A percentile compares a stretch with the other conserved stretches of the same genome.
These are phyloP conservation scores for Geotrichum armillariae DNA, from an alignment of 1,139 yeast species.

Conservation along the genomic window DNA sequence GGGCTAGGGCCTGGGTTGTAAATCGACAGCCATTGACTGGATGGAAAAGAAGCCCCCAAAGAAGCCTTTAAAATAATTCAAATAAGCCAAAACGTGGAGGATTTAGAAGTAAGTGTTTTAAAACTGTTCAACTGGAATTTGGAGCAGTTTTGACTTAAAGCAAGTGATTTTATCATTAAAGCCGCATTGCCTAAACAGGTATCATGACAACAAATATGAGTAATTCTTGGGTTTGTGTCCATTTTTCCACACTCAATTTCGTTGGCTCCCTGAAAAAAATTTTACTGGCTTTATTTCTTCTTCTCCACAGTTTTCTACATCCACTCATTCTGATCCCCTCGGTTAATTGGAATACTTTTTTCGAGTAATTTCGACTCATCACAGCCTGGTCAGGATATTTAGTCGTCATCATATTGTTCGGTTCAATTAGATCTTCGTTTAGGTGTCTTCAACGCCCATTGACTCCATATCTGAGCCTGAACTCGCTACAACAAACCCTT, in stretches of 20 bases:
- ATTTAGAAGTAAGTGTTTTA: no score
- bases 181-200: constrained; percentile 3
- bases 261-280: constrained; percentile 1
- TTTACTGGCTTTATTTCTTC: not conserved
- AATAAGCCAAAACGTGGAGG: no score
- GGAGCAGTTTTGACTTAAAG: no score
- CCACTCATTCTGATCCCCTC: constrained; percentile 6
- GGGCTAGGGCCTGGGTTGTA: not conserved
- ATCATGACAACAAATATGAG: constrained; percentile 4
- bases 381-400: constrained; percentile 2
- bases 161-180: no score
- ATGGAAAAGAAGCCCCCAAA: no score
- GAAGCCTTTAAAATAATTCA: not conserved
- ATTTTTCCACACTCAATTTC: no score
- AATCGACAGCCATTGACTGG: constrained; percentile 1
- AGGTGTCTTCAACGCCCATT: constrained; percentile 22
- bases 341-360: not conserved
- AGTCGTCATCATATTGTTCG: constrained; percentile 15
- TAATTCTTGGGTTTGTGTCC: constrained; percentile 3
- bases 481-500: constrained; percentile 7
- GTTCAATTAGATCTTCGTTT: constrained; percentile 16
- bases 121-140: no score
- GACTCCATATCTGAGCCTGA: constrained; percentile 10
- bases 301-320: constrained; percentile 1
- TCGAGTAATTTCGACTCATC: not conserved